Percentiles rank a stretch among this genome's conserved stretches.
phyloP scores from a whole-genome alignment of 176 grass and related monocot genomes.

The Cenchrus purpureus region DNA sequence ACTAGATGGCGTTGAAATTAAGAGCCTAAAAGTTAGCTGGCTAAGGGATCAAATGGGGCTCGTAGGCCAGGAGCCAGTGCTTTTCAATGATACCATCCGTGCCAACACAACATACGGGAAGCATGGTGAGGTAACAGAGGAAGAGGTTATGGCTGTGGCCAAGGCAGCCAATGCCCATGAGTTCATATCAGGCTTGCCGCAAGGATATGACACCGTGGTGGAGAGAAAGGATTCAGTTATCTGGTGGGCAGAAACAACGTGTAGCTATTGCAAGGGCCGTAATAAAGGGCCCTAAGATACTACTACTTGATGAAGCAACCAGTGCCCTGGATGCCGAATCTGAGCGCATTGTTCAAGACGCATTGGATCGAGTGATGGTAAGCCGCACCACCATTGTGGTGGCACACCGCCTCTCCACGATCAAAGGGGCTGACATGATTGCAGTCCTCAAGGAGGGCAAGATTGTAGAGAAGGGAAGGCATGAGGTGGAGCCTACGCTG shows the following conservation, averaged over 20 bases:
- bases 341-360: constrained; percentile 59
- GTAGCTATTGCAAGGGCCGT: constrained; percentile 68
- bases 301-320: constrained; percentile 67
- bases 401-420: constrained; percentile 65
- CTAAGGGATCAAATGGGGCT: constrained; percentile 66
- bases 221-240: constrained; percentile 62
- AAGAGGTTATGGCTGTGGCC: constrained; percentile 53
- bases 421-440: constrained; percentile 68
- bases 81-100: constrained; percentile 72
- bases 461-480: constrained; percentile 59
- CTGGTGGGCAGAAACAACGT: constrained; percentile 68
- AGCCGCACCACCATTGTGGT: constrained; percentile 60
- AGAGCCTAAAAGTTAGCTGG: constrained; percentile 53
- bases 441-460: constrained; percentile 62
- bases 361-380: constrained; percentile 55
- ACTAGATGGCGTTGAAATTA: constrained; percentile 58
- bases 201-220: constrained; percentile 63
- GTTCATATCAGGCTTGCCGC: constrained; percentile 59
- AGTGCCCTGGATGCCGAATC: constrained; percentile 66
- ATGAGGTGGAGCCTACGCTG: constrained; percentile 64
- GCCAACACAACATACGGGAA: constrained; percentile 64
- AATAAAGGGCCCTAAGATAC: constrained; percentile 67
- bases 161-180: constrained; percentile 65
- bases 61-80: constrained; percentile 63
- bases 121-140: constrained; percentile 46